Evolutionary conservation across 306 rosid genomes (phyloP).

Genomic region (Dalbergia oliveri): DNA sequence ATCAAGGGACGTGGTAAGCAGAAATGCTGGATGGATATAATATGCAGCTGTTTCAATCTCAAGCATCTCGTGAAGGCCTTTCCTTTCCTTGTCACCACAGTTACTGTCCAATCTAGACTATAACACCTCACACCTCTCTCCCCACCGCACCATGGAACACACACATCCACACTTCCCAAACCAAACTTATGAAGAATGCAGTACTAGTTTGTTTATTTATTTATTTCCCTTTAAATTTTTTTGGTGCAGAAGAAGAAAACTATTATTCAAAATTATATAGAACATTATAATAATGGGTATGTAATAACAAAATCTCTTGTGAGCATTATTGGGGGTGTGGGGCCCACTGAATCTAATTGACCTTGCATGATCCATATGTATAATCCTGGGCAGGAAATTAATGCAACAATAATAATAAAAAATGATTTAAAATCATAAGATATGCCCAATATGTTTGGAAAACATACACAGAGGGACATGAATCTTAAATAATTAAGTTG

Average conservation of each 20-base stretch:
- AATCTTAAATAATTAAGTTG: constrained; percentile 36
- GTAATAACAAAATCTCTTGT: not conserved
- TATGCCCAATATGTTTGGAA: constrained; percentile 11
- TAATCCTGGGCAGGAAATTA: constrained; percentile 22
- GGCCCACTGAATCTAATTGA: constrained; percentile 8
- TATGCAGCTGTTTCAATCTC: constrained; percentile 2
- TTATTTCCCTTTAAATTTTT: too few species aligned
- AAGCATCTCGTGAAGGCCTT: constrained; percentile 43
- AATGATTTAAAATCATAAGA: constrained; percentile 2
- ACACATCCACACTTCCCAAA: not conserved
- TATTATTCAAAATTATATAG: not conserved
- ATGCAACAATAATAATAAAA: not conserved
- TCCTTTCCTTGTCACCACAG: constrained; percentile 29
- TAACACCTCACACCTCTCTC: constrained; percentile 18
- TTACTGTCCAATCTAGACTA: constrained; percentile 13
- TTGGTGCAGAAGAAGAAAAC: too few species aligned
- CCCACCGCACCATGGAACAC: constrained; percentile 1
- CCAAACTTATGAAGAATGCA: not conserved
- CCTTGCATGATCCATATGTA: constrained; percentile 20
- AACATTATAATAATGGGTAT: not conserved
- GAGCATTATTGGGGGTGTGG: not conserved
- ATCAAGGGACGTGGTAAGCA: not conserved
- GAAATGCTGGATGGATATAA: not conserved
- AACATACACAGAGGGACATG: constrained; percentile 6
- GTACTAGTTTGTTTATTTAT: too few species aligned